Conservation (phyloP, 257 asterid species). For the Fraxinus americana region DNA sequence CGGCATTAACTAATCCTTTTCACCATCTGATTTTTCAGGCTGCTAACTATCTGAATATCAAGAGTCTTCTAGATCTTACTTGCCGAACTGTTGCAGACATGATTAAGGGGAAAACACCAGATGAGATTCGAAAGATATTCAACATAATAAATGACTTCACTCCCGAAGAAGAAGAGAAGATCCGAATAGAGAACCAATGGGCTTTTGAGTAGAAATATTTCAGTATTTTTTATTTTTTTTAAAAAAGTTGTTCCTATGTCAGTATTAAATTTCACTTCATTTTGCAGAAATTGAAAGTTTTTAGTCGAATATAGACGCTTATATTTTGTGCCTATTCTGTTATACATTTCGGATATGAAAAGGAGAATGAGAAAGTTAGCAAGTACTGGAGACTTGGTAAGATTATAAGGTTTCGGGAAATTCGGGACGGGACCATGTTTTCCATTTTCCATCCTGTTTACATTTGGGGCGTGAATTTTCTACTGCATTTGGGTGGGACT, state of each 20-base stretch:
- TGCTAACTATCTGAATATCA: constrained; percentile 61
- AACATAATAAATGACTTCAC: constrained; percentile 54
- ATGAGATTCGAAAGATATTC: constrained; percentile 50
- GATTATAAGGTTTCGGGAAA: no score
- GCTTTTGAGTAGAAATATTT: constrained; percentile 44
- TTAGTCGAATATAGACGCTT: not conserved
- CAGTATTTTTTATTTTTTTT: no score
- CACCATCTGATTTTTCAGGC: constrained; percentile 37
- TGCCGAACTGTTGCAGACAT: constrained; percentile 63
- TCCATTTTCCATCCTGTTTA: no score
- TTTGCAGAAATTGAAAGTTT: not conserved
- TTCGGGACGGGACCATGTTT: no score
- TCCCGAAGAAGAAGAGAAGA: constrained; percentile 55
- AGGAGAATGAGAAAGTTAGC: not conserved
- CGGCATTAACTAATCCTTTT: not conserved
- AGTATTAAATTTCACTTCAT: not conserved
- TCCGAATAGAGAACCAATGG: constrained; percentile 58
- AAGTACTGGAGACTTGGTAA: no score
- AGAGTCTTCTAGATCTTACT: constrained; percentile 57
- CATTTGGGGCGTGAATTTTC: no score
- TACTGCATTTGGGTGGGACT: no score
- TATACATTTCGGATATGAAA: not conserved
- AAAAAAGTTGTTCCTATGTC: not conserved
- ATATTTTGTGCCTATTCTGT: not conserved
- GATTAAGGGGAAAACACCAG: constrained; percentile 57